A percentile compares a stretch with the other conserved stretches of the same genome.
Evolutionary conservation across 371 early-diverging fungal species (phyloP).

Genomic region (Apophysomyces variabilis): DNA sequence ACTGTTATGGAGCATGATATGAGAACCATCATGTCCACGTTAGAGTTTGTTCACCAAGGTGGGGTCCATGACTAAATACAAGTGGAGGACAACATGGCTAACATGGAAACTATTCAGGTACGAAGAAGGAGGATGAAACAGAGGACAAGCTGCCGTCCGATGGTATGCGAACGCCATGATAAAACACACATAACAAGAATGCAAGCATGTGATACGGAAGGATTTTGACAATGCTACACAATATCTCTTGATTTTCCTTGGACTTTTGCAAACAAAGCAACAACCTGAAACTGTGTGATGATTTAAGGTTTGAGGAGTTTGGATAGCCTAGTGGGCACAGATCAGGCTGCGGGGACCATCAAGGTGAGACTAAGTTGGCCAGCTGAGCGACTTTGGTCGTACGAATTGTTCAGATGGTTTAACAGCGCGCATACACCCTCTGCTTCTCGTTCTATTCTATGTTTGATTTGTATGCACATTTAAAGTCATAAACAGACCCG

Average conservation of each 20-base stretch:
- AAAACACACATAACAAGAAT: not conserved
- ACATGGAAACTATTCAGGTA: not conserved
- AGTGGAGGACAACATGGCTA: not conserved
- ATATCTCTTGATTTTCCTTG: conserved; percentile 9
- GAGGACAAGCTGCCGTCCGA: conserved; percentile 18
- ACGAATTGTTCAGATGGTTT: conserved; percentile 3
- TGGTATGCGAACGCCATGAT: conserved; percentile 20
- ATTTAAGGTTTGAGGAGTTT: conserved; percentile 3
- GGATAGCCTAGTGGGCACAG: not conserved
- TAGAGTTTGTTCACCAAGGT: conserved; percentile 40
- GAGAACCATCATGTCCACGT: conserved; percentile 32
- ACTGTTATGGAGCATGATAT: conserved; percentile 47
- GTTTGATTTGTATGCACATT: not conserved
- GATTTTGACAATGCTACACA: conserved; percentile 7
- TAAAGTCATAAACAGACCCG: not conserved
- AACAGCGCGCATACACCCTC: conserved; percentile 1
- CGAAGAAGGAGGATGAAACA: conserved; percentile 1
- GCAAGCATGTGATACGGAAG: conserved; percentile 1
- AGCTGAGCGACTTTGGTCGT: conserved; percentile 1
- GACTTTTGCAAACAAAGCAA: conserved; percentile 4
- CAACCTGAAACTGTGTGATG: conserved; percentile 11
- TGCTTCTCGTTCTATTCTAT: not conserved
- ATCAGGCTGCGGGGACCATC: conserved; percentile 4
- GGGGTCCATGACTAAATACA: not conserved
- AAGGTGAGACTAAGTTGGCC: conserved; percentile 4